phyloP scores from a whole-genome alignment of 805 yeast genomes.

The Ogataea sp. region DNA sequence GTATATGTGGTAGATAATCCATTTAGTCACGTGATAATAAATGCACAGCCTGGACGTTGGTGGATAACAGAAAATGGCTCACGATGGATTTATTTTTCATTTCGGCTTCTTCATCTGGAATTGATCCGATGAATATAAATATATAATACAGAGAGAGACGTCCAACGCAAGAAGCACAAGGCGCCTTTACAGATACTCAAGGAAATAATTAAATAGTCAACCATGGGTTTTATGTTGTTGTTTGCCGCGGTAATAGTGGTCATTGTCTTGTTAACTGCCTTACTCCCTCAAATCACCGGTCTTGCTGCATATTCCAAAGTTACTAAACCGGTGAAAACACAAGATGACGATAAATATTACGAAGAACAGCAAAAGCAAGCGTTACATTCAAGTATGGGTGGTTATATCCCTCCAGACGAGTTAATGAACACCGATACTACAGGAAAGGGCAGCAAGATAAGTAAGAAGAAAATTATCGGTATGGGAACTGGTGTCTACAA shows the following conservation, averaged over 20 bases:
- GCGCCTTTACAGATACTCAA: too few relatives aligned
- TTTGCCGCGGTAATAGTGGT: slow-evolving; percentile 12
- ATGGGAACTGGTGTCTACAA: slow-evolving; percentile 17
- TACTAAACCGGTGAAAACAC: slow-evolving; percentile 7
- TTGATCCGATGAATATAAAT: too few relatives aligned
- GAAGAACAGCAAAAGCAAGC: background rate
- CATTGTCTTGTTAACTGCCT: slow-evolving; percentile 13
- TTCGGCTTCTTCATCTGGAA: too few relatives aligned
- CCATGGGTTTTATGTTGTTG: slow-evolving; percentile 6
- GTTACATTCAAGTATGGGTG: slow-evolving; percentile 1
- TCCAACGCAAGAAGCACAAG: background rate
- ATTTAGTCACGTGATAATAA: too few relatives aligned
- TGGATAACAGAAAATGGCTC: too few relatives aligned
- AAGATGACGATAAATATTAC: background rate
- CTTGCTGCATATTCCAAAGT: too few relatives aligned
- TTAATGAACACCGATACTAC: slow-evolving; percentile 4
- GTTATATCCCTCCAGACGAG: slow-evolving; percentile 26
- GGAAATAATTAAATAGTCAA: too few relatives aligned
- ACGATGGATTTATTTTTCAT: too few relatives aligned
- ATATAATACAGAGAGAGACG: too few relatives aligned
- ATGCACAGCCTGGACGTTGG: too few relatives aligned
- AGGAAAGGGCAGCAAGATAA: background rate
- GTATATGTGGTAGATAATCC: too few relatives aligned
- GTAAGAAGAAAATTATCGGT: slow-evolving; percentile 3
- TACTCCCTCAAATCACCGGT: slow-evolving; percentile 21